Evolutionary conservation across 192 early-diverging fungal genomes (phyloP), one percentile per base, ranked within the genome.

Genomic region (Chytriomyces sp.): DNA sequence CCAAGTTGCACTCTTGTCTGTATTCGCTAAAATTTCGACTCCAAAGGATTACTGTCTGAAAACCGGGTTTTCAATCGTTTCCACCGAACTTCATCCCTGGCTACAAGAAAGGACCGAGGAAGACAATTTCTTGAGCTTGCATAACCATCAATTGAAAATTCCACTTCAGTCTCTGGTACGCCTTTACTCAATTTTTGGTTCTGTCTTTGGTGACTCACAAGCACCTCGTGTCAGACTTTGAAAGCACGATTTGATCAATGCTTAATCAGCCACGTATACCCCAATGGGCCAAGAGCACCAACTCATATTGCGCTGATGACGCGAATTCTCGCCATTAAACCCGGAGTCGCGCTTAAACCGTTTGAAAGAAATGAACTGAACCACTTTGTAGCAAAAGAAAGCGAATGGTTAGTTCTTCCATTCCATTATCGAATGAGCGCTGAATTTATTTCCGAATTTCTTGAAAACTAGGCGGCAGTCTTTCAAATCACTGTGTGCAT

Each of bases 261-360:
- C 59, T 26, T 73, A 2, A 26, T 73, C 18, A 20, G 59, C 9
- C 26, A 62, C 60, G 26, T 73, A 18, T 73, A 73, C 62, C 71
- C 71, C 16, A 61, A 73, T 26, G 71, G 59, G 1, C 71, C 71
- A 7, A 73, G 62, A 73, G 57, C 71, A 18, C 71, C 71, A 4
- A 73, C 71, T 5, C 71, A 73, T 44, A 60, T 73, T 45, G 71
- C 59, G 7, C 7, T 73, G 35, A 73, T 73, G 71, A 73, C 71
- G n/a, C 53, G 71, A 45, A 45, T 73, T n/a, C 71, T 73, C 13
- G 71, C 71, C 44, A 61, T 73, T 43, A 73, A 73, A 73, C 59
- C 57, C 1, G 71, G 60, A 6, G 47, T 35, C 13, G 35, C 60
- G 28, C 53, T 73, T 26, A 73, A 73, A 45, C 61, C 71, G 9